Conservation (phyloP, 2,329 filamentous ascomycete species). For the Epichloe festucae region DNA sequence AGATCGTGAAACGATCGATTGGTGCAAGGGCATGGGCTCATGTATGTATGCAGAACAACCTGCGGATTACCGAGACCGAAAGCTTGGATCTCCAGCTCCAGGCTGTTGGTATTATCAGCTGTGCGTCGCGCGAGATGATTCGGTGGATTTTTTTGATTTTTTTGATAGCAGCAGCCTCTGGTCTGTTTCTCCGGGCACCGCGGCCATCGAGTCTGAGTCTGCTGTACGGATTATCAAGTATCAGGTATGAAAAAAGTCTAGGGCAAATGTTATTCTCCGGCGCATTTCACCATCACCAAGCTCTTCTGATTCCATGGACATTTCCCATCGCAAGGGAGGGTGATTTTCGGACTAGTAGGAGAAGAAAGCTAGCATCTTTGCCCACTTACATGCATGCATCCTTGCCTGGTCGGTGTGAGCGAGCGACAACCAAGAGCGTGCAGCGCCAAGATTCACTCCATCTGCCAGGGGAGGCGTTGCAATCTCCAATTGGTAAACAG, state of each 20-base stretch:
- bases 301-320: background rate
- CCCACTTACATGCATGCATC: background rate
- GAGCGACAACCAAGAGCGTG: background rate
- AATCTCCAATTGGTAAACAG: background rate
- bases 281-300: background rate
- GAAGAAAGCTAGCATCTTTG: background rate
- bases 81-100: background rate
- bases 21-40: background rate
- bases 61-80: background rate
- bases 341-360: background rate
- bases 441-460: background rate
- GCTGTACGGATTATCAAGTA: background rate
- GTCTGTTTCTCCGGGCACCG: background rate
- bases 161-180: too few relatives aligned
- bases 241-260: background rate
- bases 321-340: background rate
- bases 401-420: background rate
- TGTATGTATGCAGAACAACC: background rate
- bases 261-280: background rate
- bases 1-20: background rate
- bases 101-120: background rate
- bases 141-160: background rate
- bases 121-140: background rate
- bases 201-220: background rate
- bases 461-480: conserved; percentile 2